Evolutionary conservation across 441 rosid species (phyloP).

Genomic region (Isatis lusitanica): DNA sequence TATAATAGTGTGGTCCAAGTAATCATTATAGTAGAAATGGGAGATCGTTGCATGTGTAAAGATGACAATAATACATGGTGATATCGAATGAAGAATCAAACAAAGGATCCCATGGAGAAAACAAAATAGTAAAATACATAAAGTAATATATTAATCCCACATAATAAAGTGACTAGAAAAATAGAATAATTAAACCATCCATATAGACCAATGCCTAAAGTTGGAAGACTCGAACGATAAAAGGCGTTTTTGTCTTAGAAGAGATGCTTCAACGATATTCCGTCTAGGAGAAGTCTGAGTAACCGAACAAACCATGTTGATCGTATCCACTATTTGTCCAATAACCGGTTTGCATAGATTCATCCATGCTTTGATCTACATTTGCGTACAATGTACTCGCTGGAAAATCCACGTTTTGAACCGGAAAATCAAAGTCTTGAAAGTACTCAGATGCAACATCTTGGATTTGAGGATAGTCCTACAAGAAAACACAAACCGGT

Average conservation of each 20-base stretch:
- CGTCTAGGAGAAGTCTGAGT: neutral
- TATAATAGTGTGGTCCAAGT: neutral
- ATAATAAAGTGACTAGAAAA: neutral
- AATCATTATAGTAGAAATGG: constrained; percentile 8
- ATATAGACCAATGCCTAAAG: neutral
- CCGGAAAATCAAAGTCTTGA: constrained; percentile 41
- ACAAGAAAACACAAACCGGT: neutral
- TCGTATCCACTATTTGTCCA: constrained; percentile 30
- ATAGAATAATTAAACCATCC: neutral
- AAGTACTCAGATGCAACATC: constrained; percentile 36
- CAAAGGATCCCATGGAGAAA: neutral
- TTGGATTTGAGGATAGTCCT: constrained; percentile 56
- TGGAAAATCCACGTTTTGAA: constrained; percentile 6
- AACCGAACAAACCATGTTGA: constrained; percentile 25
- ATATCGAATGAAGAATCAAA: neutral
- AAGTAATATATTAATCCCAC: neutral
- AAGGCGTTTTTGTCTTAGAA: constrained; percentile 17
- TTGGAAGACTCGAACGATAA: constrained; percentile 12
- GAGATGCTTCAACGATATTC: neutral
- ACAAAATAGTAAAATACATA: neutral
- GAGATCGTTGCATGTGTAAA: neutral
- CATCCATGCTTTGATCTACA: constrained; percentile 49
- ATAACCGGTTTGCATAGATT: constrained; percentile 9
- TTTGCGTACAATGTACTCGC: constrained; percentile 28
- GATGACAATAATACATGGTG: neutral